Base-by-base conservation (phyloP, 2,329 filamentous ascomycete genomes). In the Pestalotiopsis fici region DNA sequence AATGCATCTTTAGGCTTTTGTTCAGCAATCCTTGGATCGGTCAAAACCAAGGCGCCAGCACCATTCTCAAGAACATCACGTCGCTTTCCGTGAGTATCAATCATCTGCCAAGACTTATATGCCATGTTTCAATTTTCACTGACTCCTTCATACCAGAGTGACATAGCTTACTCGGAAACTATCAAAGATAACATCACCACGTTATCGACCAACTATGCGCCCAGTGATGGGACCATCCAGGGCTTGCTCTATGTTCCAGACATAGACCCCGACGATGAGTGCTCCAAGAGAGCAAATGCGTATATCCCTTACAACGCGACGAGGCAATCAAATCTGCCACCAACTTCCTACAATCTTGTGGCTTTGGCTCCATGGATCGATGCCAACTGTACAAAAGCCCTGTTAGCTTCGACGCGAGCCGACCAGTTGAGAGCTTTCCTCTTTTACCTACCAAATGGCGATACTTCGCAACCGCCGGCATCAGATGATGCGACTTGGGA, bases 351-450 rank as follows among this genome's bases (percentile, higher is more conserved):
- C 77, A 89, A 91, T 66, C 83, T 94, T 64, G 88, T 98, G 72
- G 95, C 92, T 31, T 82, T 98, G 65, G 95, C 93, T 27, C 95
- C 95, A 31, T 98, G 95, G 95, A 89, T 94, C 73, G 92, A 86
- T 69, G 82, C 86, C 7, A 82, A 88, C 28, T 99, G 95, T 76
- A 92, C 93, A 13, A 80, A 85, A 66, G 87, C 91, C 57, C 97
- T 94, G 76, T 85, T 98, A 59, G 80, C 85, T 21, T 84, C 87
- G 23, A 86, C 87, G n/a, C 82, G 83, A 37, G 74, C 79, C 66
- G 88, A 90, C 71, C 85, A 88, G 27, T 84, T 91, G 11, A 86
- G 88, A 55, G 89, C 83, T 25, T 87, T 92, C 74, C 81, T 92
- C 50, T 90, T 91, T 71, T 92, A 90, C 76, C 83, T 82, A 37